phyloP scores from a whole-genome alignment of 2,329 filamentous ascomycete species.

The Aspergillus neoniger region DNA sequence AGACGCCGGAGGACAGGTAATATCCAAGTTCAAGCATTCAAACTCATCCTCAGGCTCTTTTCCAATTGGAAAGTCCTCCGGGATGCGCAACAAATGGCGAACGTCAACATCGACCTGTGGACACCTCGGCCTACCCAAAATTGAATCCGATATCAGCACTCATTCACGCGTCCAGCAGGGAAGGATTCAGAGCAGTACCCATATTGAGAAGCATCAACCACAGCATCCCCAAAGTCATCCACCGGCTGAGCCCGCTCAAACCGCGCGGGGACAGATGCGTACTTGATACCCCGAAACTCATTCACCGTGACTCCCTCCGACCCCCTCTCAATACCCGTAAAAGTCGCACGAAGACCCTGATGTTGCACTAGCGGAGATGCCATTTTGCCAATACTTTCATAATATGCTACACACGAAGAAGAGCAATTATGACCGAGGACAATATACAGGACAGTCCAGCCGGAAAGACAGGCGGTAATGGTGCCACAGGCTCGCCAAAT shows the following conservation, averaged over 20 bases:
- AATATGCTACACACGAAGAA: too few species aligned
- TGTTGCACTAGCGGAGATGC: conserved; percentile 26
- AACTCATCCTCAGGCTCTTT: conserved; percentile 46
- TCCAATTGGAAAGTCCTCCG: conserved; percentile 33
- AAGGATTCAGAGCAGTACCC: conserved; percentile 23
- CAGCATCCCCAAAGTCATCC: conserved; percentile 25
- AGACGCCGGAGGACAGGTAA: conserved; percentile 32
- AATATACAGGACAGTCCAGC: background rate
- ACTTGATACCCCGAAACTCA: conserved; percentile 36
- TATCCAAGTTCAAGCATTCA: conserved; percentile 47
- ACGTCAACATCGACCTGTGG: conserved; percentile 47
- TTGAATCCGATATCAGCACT: background rate
- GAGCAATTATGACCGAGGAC: background rate
- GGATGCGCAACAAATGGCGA: conserved; percentile 48
- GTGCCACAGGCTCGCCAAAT: background rate
- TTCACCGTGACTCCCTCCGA: conserved; percentile 21
- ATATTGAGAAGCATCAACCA: conserved; percentile 39
- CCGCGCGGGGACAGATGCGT: conserved; percentile 31
- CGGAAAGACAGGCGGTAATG: background rate
- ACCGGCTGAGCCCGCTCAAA: conserved; percentile 33
- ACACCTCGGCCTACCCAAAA: conserved; percentile 41
- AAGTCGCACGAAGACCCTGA: conserved; percentile 27
- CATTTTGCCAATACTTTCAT: conserved; percentile 19
- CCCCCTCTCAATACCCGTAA: conserved; percentile 26
- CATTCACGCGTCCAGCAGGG: too few species aligned